Percentiles rank a stretch among this genome's conserved stretches.
Conservation (phyloP, 1,139 yeast species). For the Blastobotrys elegans region DNA sequence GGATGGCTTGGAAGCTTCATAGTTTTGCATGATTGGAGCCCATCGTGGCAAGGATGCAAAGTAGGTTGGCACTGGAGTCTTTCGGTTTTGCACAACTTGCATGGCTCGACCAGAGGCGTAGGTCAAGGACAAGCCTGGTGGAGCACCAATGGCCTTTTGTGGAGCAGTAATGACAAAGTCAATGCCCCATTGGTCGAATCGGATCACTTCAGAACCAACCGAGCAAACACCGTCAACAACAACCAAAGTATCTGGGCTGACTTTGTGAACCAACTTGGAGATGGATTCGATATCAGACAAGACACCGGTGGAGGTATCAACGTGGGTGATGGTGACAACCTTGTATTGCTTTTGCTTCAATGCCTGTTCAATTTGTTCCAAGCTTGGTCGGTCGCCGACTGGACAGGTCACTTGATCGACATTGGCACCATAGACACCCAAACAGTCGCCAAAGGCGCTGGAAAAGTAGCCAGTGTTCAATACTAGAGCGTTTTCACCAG, state of each 20-base stretch:
- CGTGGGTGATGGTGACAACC: constrained; percentile 84
- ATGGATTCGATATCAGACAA: constrained; percentile 66
- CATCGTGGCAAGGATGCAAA: constrained; percentile 79
- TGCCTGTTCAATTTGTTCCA: constrained; percentile 52
- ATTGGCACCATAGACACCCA: constrained; percentile 68
- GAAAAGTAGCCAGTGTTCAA: constrained; percentile 92
- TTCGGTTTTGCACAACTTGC: constrained; percentile 46
- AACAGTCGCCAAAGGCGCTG: constrained; percentile 77
- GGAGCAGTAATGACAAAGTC: constrained; percentile 89
- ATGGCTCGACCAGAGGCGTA: constrained; percentile 75
- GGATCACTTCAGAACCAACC: constrained; percentile 78
- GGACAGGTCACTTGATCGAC: constrained; percentile 58
- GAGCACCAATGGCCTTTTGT: constrained; percentile 93
- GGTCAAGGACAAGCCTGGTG: constrained; percentile 83
- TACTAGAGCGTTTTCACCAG: constrained; percentile 64
- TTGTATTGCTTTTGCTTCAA: constrained; percentile 51
- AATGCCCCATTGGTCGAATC: constrained; percentile 85
- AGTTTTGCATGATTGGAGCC: constrained; percentile 84
- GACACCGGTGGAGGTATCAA: constrained; percentile 94
- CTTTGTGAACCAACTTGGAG: constrained; percentile 53
- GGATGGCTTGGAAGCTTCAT: constrained; percentile 75
- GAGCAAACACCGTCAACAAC: constrained; percentile 95
- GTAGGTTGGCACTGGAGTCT: constrained; percentile 55
- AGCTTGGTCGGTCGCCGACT: constrained; percentile 65
- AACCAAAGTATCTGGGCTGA: constrained; percentile 75